Evolutionary conservation across 2,329 filamentous ascomycete species (phyloP).

Genomic region (Nigrospora osmanthi): DNA sequence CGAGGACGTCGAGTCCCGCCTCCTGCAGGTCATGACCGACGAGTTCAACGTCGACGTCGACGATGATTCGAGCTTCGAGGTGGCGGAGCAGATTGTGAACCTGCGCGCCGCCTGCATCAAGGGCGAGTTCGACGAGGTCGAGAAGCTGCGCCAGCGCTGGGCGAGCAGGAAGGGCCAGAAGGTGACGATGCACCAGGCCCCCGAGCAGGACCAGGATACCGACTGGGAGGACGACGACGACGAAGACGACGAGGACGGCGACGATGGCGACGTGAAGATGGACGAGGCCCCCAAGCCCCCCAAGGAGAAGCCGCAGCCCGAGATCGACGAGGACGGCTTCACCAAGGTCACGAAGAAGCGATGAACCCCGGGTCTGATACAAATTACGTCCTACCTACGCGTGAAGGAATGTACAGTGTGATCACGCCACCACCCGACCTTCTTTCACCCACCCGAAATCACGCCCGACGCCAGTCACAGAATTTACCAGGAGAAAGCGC

Average conservation of each 20-base stretch:
- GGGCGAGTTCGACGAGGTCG: conserved; percentile 59
- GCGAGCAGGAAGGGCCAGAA: conserved; percentile 52
- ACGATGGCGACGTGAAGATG: conserved; percentile 57
- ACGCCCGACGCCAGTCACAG: conserved; percentile 9
- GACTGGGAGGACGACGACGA: conserved; percentile 43
- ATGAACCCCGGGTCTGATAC: conserved; percentile 10
- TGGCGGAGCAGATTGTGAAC: conserved; percentile 66
- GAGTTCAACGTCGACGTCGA: conserved; percentile 93
- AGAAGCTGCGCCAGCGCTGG: conserved; percentile 56
- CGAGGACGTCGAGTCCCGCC: conserved; percentile 74
- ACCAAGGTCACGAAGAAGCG: conserved; percentile 65
- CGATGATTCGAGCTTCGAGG: conserved; percentile 72
- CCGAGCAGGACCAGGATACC: conserved; percentile 24
- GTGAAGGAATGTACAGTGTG: conserved; percentile 15
- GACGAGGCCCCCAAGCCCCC: conserved; percentile 54
- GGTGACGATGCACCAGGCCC: conserved; percentile 29
- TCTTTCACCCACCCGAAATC: conserved; percentile 9
- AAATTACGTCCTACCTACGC: neutral
- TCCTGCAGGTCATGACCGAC: conserved; percentile 87
- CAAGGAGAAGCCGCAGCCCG: conserved; percentile 59
- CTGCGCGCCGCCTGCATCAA: conserved; percentile 56
- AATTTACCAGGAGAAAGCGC: conserved; percentile 8
- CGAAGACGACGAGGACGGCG: conserved; percentile 52
- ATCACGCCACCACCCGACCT: conserved; percentile 9
- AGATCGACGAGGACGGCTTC: conserved; percentile 77